phyloP scores from a whole-genome alignment of 169 alveolate species.

The Plasmodium gonderi region DNA sequence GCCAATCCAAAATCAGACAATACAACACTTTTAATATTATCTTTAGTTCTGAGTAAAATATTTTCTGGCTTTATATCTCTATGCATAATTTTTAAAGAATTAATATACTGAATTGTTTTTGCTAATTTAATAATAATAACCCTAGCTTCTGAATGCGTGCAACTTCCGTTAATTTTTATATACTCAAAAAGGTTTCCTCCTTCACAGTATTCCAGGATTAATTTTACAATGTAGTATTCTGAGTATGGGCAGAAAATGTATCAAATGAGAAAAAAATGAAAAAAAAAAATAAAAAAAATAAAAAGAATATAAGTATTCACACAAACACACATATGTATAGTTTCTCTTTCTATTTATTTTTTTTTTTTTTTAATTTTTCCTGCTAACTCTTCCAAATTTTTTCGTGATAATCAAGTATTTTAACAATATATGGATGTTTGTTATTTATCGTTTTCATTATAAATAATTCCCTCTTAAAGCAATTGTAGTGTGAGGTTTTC shows the following conservation, averaged over 20 bases:
- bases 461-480: slow-evolving; percentile 61
- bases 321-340: background rate
- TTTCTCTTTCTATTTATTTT: background rate
- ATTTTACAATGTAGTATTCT: slow-evolving; percentile 59
- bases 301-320: background rate
- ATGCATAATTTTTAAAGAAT: slow-evolving; percentile 77
- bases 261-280: no score
- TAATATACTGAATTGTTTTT: slow-evolving; percentile 51
- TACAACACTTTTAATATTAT: slow-evolving; percentile 80
- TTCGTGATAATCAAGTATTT: slow-evolving; percentile 69
- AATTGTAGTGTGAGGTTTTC: slow-evolving; percentile 65
- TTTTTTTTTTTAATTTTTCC: slow-evolving; percentile 4
- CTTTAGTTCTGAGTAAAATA: slow-evolving; percentile 84
- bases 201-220: slow-evolving; percentile 59
- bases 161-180: slow-evolving; percentile 62
- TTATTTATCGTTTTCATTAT: slow-evolving; percentile 72
- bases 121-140: slow-evolving; percentile 46
- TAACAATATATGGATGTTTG: slow-evolving; percentile 64
- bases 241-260: background rate
- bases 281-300: background rate
- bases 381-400: slow-evolving; percentile 72
- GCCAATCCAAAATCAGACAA: slow-evolving; percentile 89
- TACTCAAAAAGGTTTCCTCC: slow-evolving; percentile 64
- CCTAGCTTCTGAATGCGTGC: slow-evolving; percentile 68
- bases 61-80: slow-evolving; percentile 90